Percentiles rank a stretch among this genome's conserved stretches.
Evolutionary conservation across 2,329 filamentous ascomycete genomes (phyloP).

Genomic region (Exophiala spinifera): DNA sequence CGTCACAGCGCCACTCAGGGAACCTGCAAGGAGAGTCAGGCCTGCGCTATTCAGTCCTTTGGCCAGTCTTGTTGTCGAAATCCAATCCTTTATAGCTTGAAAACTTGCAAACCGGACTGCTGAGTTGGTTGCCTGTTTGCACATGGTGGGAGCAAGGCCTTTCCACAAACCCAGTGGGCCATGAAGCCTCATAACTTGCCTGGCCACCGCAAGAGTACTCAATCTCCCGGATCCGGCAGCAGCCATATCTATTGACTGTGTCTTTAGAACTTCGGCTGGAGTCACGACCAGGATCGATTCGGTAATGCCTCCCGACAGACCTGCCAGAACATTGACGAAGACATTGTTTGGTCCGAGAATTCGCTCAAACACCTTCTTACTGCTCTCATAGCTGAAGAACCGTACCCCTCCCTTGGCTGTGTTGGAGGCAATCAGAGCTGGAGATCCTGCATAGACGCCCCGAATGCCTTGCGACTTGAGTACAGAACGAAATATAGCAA

Average conservation of each 20-base stretch:
- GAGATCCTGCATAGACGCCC: neutral
- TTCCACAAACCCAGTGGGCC: neutral
- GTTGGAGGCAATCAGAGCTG: neutral
- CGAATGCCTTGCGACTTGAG: neutral
- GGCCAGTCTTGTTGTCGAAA: neutral
- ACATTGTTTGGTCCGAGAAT: neutral
- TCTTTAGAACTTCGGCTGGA: slow-evolving; percentile 1
- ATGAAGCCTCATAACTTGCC: neutral
- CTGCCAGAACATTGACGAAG: neutral
- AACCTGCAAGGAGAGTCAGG: neutral
- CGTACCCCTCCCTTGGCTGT: slow-evolving; percentile 1
- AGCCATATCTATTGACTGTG: neutral
- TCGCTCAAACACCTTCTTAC: neutral
- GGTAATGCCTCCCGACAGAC: neutral
- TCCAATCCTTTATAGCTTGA: neutral
- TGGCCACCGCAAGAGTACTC: neutral
- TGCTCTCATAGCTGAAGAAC: neutral
- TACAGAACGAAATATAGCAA: neutral
- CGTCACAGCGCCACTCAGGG: neutral
- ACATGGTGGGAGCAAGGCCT: neutral
- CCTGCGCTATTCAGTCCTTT: neutral
- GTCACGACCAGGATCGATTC: slow-evolving; percentile 2
- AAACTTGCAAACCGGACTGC: slow-evolving; percentile 2
- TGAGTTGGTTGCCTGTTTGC: slow-evolving; percentile 1
- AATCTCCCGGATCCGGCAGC: neutral